Evolutionary conservation across 1,139 yeast species (phyloP).

Genomic region (Debaryomyces sp.): DNA sequence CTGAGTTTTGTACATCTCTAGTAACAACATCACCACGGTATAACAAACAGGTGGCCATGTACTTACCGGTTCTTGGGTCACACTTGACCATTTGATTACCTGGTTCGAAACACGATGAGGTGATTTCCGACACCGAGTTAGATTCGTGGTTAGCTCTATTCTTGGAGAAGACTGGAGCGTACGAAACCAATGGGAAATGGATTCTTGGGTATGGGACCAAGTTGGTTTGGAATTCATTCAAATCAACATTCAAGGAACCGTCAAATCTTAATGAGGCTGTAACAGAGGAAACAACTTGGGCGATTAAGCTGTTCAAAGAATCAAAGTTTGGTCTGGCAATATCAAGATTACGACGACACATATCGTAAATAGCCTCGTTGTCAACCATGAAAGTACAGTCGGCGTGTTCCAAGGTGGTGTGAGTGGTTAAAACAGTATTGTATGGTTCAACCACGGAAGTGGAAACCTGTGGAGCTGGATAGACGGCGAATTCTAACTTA

Average conservation of each 20-base stretch:
- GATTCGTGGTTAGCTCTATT: slow-evolving; percentile 88
- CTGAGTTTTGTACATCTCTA: slow-evolving; percentile 95
- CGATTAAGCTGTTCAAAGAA: slow-evolving; percentile 88
- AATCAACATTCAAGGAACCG: slow-evolving; percentile 94
- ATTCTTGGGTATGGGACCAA: slow-evolving; percentile 99
- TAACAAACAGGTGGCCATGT: slow-evolving; percentile 96
- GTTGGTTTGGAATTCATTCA: slow-evolving; percentile 96
- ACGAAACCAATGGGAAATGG: slow-evolving; percentile 97
- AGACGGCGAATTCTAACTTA: slow-evolving; percentile 95
- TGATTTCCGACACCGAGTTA: slow-evolving; percentile 87
- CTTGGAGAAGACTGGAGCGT: slow-evolving; percentile 93
- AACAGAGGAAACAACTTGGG: slow-evolving; percentile 96
- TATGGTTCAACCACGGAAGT: slow-evolving; percentile 98
- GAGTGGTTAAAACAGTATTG: slow-evolving; percentile 95
- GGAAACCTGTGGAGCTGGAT: slow-evolving; percentile 97
- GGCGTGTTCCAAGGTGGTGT: slow-evolving; percentile 95
- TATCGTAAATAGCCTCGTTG: slow-evolving; percentile 97
- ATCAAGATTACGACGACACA: slow-evolving; percentile 94
- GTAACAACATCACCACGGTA: slow-evolving; percentile 99
- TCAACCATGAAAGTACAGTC: slow-evolving; percentile 99
- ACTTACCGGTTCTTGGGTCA: slow-evolving; percentile 94
- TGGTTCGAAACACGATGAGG: slow-evolving; percentile 97
- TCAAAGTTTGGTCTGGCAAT: slow-evolving; percentile 87
- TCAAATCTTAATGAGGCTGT: slow-evolving; percentile 98
- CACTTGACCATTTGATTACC: slow-evolving; percentile 99